Percentiles rank a stretch among this genome's conserved stretches.
Conservation (phyloP, 139 green algal species). For the Limnomonas spitsbergensis region DNA sequence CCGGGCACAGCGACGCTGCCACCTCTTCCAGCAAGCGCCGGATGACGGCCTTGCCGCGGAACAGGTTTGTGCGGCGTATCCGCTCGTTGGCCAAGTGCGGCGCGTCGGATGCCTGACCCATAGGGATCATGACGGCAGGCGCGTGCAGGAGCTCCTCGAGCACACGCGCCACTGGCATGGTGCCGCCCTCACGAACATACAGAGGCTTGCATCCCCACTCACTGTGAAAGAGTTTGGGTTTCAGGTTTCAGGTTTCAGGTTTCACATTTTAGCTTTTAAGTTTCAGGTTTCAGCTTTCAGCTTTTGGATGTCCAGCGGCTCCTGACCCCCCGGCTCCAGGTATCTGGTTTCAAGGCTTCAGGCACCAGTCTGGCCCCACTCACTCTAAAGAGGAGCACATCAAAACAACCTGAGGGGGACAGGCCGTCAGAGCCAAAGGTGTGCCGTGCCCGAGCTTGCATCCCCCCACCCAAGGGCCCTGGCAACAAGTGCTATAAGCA, state of each 20-base stretch:
- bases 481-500: too few relatives aligned
- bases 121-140: conserved; percentile 85
- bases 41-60: conserved; percentile 83
- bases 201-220: conserved; percentile 79
- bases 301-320: too few relatives aligned
- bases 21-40: conserved; percentile 65
- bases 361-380: too few relatives aligned
- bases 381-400: too few relatives aligned
- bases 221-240: conserved; percentile 12
- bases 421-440: too few relatives aligned
- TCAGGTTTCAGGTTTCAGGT: neutral
- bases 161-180: conserved; percentile 84
- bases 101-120: conserved; percentile 84
- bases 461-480: too few relatives aligned
- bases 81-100: conserved; percentile 90
- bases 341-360: too few relatives aligned
- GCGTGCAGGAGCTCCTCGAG: conserved; percentile 84
- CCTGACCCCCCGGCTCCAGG: too few relatives aligned
- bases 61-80: conserved; percentile 75
- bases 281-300: too few relatives aligned
- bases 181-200: conserved; percentile 81
- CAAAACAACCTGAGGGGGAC: too few relatives aligned
- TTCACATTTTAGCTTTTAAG: too few relatives aligned
- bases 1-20: conserved; percentile 7
- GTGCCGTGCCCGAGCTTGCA: too few relatives aligned